Base-by-base conservation (phyloP, 192 early-diverging fungal genomes). In the Coemansia sp. region DNA sequence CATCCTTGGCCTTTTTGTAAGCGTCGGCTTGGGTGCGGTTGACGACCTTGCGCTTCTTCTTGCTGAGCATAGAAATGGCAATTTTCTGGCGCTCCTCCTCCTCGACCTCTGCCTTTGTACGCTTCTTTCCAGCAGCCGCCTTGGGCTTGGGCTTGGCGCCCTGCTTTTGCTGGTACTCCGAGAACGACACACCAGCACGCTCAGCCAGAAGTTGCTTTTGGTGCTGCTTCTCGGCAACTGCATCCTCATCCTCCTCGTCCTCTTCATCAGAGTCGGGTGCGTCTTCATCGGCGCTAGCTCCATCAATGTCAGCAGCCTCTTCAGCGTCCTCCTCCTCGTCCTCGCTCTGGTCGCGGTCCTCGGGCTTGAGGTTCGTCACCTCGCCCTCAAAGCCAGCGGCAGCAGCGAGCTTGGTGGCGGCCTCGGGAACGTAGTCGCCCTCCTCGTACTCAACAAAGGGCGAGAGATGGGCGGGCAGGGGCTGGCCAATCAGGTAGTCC, bases 401-500 rank as follows among this genome's bases (percentile, higher is more conserved):
- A 9, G 64, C 72, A 10, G 82, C 80, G 19, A 82, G 66, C 27
- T 83, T 67, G 53, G 69, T 22, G 46, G 77, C 89, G 53, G 77
- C 80, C n/a, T 73, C 71, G 19, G 95, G 95, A 40, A 93, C 88
- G 70, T 99, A 97, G 64, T 94, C 95, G 34, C 93, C 94, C 41
- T 92, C 92, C 53, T 84, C 86, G 55, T 87, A 86, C 70, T 90
- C 89, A 7, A 94, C 96, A 73, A 97, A 99, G 13, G 97, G 97
- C 65, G 91, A 93, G 69, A 97, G 80, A 78, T 99, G 97, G 59
- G 97, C 90, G 15, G 96, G 96, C 56, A 96, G 82, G 5, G 77
- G 81, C 74, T 92, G 87, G 15, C 95, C 97, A 24, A 91, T 86
- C 48, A 88, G 86, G 69, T 99, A 99, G 13, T 78, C 69, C 10